phyloP scores from a whole-genome alignment of 2,329 filamentous ascomycete species.

The Penicillium glabrum region DNA sequence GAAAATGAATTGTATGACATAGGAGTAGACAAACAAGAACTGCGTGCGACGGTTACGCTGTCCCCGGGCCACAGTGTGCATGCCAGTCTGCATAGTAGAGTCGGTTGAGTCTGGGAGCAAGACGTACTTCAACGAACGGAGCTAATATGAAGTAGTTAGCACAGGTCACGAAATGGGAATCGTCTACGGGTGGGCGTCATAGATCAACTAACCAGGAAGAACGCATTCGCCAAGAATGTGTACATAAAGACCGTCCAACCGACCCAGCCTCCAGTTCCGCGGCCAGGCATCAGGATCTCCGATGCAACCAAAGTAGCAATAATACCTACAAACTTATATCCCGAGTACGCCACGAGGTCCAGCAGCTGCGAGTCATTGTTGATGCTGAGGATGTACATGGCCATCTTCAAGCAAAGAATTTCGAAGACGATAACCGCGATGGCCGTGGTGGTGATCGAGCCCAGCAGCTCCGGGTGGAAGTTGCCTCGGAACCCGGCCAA shows the following conservation, averaged over 20 bases:
- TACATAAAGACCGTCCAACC: slow-evolving; percentile 89
- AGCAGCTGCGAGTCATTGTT: slow-evolving; percentile 91
- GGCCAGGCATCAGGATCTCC: slow-evolving; percentile 73
- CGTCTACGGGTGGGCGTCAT: background rate
- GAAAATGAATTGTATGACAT: slow-evolving; percentile 88
- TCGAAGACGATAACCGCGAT: slow-evolving; percentile 82
- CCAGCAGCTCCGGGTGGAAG: slow-evolving; percentile 91
- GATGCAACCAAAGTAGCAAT: slow-evolving; percentile 82
- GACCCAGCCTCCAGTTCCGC: slow-evolving; percentile 81
- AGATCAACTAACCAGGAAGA: slow-evolving; percentile 73
- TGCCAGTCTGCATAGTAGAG: slow-evolving; percentile 59
- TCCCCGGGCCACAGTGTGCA: slow-evolving; percentile 73
- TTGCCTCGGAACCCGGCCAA: slow-evolving; percentile 85
- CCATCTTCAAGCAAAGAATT: slow-evolving; percentile 85
- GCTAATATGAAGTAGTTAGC: slow-evolving; percentile 50
- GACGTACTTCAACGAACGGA: slow-evolving; percentile 94
- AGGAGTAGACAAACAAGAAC: slow-evolving; percentile 92
- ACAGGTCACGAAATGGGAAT: background rate
- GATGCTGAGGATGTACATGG: slow-evolving; percentile 90
- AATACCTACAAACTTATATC: slow-evolving; percentile 98
- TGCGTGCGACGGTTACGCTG: slow-evolving; percentile 87
- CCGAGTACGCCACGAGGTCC: slow-evolving; percentile 91
- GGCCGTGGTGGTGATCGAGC: slow-evolving; percentile 82
- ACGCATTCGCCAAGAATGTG: slow-evolving; percentile 88
- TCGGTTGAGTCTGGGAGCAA: slow-evolving; percentile 81